Evolutionary conservation across 2,329 filamentous ascomycete genomes (phyloP), one percentile per base, ranked within the genome.

Genomic region (Cytospora piceicola): DNA sequence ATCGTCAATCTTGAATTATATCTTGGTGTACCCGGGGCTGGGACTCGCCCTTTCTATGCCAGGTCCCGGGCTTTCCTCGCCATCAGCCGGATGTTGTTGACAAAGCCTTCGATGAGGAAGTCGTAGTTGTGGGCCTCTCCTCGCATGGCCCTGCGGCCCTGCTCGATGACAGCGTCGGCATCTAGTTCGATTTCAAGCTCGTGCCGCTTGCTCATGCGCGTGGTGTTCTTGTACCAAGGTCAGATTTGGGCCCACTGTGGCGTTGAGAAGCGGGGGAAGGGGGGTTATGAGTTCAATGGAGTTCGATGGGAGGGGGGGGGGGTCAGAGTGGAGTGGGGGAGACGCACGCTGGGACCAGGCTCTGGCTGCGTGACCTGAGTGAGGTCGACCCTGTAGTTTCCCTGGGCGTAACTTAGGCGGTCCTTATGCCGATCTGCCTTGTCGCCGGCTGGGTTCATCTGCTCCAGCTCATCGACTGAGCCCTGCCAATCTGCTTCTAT

Each of bases 401-500:
- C 85, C 75, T 98, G 96, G 12, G 85, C 89, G 78, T 99, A 99
- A 74, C 92, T 96, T 75, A 99, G 82, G 22, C 95, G 87, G 77
- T 99, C 94, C 77, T 99, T 99, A 71, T 87, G 88, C 8, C 94
- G 88, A 72, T 92, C 89, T 8, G 83, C 79, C 70, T 77, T 76
- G 73, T 80, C 61, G 52, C 72, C 76, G 57, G 73, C 73, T 9
- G 58, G 64, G 39, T 12, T 55, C 60, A 78, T 64, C 29, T 76
- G 73, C 71, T 85, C 81, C 17, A 88, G 75, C 66, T 87, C 85
- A 49, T 85, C 80, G 4, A 88, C 82, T 0, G 91, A 73, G 1
- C 93, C 92, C 4, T 93, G 85, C 81, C 89, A 96, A 62, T 90
- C 85, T 86, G 96, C 93, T 86, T 99, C 96, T 2, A 99, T 85